Percentiles rank a stretch among this genome's conserved stretches.
Conservation (phyloP, 192 early-diverging fungal genomes). For the Chytriomyces confervae region DNA sequence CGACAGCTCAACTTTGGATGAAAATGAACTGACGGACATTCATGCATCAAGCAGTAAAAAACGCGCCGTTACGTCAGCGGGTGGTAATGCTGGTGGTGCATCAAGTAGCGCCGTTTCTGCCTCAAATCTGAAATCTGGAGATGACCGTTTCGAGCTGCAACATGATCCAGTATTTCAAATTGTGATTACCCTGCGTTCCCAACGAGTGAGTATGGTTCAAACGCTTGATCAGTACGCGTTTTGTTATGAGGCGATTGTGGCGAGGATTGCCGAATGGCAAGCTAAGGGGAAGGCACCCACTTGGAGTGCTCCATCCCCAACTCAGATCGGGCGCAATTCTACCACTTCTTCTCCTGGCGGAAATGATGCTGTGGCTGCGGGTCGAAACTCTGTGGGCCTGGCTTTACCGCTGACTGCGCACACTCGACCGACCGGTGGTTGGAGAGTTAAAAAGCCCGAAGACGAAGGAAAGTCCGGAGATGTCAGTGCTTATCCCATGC, state of each 20-base stretch:
- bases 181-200: constrained; percentile 51
- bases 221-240: constrained; percentile 63
- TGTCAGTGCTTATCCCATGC: neutral
- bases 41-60: neutral
- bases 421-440: constrained; percentile 6
- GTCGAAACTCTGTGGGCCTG: neutral
- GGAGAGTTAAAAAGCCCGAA: neutral
- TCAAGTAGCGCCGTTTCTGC: neutral
- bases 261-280: constrained; percentile 50
- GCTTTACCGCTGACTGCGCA: neutral
- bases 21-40: neutral
- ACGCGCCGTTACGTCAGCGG: neutral
- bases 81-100: too few species aligned
- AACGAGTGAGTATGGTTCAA: constrained; percentile 61
- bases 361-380: neutral
- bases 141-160: neutral
- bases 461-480: neutral
- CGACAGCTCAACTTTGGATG: neutral
- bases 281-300: neutral
- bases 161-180: constrained; percentile 46
- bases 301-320: neutral
- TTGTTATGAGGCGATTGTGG: constrained; percentile 62
- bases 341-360: neutral
- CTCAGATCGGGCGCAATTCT: neutral
- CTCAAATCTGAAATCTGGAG: neutral